Conservation (phyloP, 2,329 filamentous ascomycete genomes). For the Monosporascus cannonballus region DNA sequence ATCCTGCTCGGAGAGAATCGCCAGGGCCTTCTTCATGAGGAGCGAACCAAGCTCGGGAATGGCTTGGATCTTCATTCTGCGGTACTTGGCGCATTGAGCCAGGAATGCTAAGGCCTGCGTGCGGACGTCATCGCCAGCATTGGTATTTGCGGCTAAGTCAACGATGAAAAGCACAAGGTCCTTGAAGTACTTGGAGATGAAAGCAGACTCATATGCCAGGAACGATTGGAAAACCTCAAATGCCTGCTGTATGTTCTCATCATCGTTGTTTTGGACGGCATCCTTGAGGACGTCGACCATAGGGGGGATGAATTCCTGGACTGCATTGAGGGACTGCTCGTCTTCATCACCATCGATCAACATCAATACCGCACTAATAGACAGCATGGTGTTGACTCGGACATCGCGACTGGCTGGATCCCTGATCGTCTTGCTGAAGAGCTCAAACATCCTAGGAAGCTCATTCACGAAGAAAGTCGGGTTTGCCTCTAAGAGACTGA, state of each 20-base stretch:
- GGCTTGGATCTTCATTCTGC: conserved; percentile 91
- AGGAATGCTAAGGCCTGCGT: conserved; percentile 90
- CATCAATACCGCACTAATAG: conserved; percentile 80
- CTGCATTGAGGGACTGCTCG: conserved; percentile 60
- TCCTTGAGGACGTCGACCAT: conserved; percentile 90
- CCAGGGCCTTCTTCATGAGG: conserved; percentile 79
- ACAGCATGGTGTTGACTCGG: conserved; percentile 88
- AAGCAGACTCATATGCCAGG: conserved; percentile 78
- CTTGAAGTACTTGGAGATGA: conserved; percentile 79
- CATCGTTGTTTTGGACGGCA: conserved; percentile 71
- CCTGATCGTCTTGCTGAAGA: conserved; percentile 82
- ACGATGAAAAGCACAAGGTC: conserved; percentile 94
- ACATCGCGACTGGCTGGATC: conserved; percentile 90
- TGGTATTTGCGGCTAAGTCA: conserved; percentile 69
- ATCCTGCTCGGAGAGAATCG: conserved; percentile 82
- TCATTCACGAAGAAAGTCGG: conserved; percentile 80
- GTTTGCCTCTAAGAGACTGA: conserved; percentile 82
- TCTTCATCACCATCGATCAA: conserved; percentile 86
- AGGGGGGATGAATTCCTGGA: conserved; percentile 74
- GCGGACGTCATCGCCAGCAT: conserved; percentile 77
- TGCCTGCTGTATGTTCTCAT: conserved; percentile 81
- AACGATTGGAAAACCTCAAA: conserved; percentile 98
- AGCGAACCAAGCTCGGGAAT: conserved; percentile 78
- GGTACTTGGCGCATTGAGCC: conserved; percentile 84
- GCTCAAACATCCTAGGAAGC: conserved; percentile 68